Conservation (phyloP, 2,329 filamentous ascomycete species). For the Microsporum canis region DNA sequence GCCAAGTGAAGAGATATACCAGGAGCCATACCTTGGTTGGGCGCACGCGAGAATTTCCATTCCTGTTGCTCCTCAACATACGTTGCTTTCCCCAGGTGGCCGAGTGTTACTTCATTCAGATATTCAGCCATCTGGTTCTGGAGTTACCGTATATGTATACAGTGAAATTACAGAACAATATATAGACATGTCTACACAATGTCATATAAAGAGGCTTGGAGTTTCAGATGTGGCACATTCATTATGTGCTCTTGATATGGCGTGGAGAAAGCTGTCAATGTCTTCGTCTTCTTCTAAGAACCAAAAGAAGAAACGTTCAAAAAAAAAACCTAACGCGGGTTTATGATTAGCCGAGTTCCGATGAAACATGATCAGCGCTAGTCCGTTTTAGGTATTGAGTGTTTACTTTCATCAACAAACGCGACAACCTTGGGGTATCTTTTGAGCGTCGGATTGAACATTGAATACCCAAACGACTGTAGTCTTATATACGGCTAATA, state of each 20-base stretch:
- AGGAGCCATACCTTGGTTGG: conserved; percentile 19
- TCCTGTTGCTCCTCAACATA: conserved; percentile 38
- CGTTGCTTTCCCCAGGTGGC: conserved; percentile 43
- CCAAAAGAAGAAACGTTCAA: background rate
- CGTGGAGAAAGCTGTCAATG: background rate
- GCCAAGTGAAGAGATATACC: background rate
- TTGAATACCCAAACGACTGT: background rate
- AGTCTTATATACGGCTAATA: background rate
- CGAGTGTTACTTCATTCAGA: conserved; percentile 40
- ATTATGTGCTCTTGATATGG: background rate
- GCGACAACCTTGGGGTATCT: background rate
- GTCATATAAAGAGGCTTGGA: background rate
- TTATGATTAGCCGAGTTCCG: background rate
- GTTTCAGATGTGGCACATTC: background rate
- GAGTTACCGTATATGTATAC: background rate
- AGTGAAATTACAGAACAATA: background rate
- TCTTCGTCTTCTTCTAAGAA: background rate
- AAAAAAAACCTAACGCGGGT: background rate
- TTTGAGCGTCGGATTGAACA: no score
- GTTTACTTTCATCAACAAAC: background rate
- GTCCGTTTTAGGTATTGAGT: background rate
- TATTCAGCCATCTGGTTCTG: conserved; percentile 48
- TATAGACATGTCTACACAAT: background rate
- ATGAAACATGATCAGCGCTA: background rate
- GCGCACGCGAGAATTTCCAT: conserved; percentile 40